These are phyloP conservation scores for Orbilia javanica DNA, from an alignment of 2,329 filamentous ascomycete genomes.

Conservation along the genomic window DNA sequence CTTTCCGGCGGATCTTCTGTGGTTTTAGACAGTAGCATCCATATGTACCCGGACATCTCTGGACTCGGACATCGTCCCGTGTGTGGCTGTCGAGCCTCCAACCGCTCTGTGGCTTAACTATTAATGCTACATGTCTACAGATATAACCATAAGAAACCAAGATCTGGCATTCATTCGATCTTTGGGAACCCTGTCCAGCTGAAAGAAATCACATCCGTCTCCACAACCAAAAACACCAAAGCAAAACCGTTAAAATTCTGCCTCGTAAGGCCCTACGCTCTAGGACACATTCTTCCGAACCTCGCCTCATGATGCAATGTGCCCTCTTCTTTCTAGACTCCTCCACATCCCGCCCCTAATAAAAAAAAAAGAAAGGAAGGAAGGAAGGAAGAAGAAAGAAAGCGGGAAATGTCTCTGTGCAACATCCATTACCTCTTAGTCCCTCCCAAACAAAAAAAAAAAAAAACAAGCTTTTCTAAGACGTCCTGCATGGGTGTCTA, in stretches of 20 bases:
- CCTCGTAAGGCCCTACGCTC: slow-evolving; percentile 36
- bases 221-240: neutral
- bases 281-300: neutral
- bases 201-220: slow-evolving; percentile 18
- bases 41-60: too few species aligned
- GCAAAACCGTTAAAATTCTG: slow-evolving; percentile 24
- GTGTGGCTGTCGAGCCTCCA: too few species aligned
- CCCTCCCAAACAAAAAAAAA: neutral
- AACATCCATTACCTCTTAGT: neutral
- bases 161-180: neutral
- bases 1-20: slow-evolving; percentile 30
- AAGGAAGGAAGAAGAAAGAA: too few species aligned
- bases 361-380: neutral
- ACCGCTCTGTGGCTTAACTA: neutral
- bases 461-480: slow-evolving; percentile 53
- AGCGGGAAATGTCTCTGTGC: slow-evolving; percentile 29
- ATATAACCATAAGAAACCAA: neutral
- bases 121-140: neutral
- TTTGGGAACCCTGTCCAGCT: slow-evolving; percentile 25
- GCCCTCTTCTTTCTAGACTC: neutral
- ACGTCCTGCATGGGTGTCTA: slow-evolving; percentile 8
- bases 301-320: slow-evolving; percentile 21
- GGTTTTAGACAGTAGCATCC: too few species aligned
- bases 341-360: neutral
- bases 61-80: too few species aligned